Evolutionary conservation across 768 basidiomycete genomes (phyloP).

Genomic region (Neoboletus subvelutipes): DNA sequence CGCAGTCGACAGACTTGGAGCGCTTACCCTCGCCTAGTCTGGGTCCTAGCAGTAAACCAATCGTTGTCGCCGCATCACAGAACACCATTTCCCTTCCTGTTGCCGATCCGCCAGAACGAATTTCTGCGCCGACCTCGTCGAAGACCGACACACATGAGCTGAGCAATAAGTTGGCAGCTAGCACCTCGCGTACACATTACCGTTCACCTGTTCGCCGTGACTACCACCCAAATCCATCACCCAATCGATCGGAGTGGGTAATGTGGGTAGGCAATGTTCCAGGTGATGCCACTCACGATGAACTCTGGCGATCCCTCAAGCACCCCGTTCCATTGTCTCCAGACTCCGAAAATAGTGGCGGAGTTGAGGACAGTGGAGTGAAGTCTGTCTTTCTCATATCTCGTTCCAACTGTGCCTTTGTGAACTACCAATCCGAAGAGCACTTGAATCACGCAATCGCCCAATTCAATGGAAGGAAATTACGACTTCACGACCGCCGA

Average conservation of each 20-base stretch:
- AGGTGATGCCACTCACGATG: slow-evolving; percentile 76
- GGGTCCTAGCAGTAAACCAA: background rate
- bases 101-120: slow-evolving; percentile 4
- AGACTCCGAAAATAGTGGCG: background rate
- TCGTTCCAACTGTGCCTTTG: slow-evolving; percentile 93
- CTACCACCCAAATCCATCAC: slow-evolving; percentile 71
- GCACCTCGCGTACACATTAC: slow-evolving; percentile 17
- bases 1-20: slow-evolving; percentile 15
- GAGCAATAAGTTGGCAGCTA: background rate
- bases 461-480: slow-evolving; percentile 66
- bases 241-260: slow-evolving; percentile 85
- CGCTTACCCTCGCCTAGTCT: slow-evolving; percentile 10
- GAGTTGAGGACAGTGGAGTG: slow-evolving; percentile 48
- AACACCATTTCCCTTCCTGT: background rate
- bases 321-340: slow-evolving; percentile 21
- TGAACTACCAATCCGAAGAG: slow-evolving; percentile 74
- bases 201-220: slow-evolving; percentile 45
- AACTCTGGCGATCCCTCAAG: slow-evolving; percentile 84
- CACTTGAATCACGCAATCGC: slow-evolving; percentile 66
- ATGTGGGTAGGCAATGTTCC: slow-evolving; percentile 98
- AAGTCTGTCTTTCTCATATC: slow-evolving; percentile 88
- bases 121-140: slow-evolving; percentile 3
- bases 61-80: background rate
- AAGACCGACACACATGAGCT: background rate
- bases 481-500: slow-evolving; percentile 69